These are phyloP conservation scores for Russula abietina DNA, from an alignment of 768 basidiomycete genomes.

Conservation along the genomic window DNA sequence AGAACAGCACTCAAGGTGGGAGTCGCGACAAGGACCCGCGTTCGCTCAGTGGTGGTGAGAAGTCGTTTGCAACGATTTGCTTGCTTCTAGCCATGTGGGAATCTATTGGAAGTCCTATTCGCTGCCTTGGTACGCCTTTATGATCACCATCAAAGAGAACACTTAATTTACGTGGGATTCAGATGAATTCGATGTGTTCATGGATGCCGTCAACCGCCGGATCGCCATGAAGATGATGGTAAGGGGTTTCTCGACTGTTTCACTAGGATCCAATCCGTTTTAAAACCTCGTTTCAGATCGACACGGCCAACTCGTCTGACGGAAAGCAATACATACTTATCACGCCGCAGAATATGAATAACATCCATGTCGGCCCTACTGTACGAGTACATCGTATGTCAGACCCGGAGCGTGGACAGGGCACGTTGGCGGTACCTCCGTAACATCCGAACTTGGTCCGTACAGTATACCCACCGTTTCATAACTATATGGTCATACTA, in stretches of 20 bases:
- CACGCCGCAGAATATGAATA: conserved; percentile 91
- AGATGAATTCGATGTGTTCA: conserved; percentile 99
- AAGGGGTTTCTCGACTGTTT: conserved; percentile 25
- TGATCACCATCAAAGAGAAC: background rate
- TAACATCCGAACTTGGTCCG: background rate
- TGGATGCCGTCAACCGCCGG: conserved; percentile 88
- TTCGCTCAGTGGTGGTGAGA: conserved; percentile 88
- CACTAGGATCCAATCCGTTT: background rate
- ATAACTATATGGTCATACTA: background rate
- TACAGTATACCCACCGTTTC: background rate
- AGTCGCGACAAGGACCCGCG: conserved; percentile 74
- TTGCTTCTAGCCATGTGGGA: conserved; percentile 94
- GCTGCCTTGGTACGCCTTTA: conserved; percentile 67
- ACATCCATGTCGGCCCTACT: conserved; percentile 55
- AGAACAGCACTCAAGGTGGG: conserved; percentile 50
- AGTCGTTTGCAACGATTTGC: conserved; percentile 95
- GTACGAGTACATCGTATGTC: conserved; percentile 74
- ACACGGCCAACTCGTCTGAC: conserved; percentile 80
- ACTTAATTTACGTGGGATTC: conserved; percentile 6
- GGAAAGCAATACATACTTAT: conserved; percentile 93
- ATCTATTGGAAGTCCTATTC: conserved; percentile 85
- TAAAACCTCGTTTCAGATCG: conserved; percentile 48
- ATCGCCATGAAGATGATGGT: conserved; percentile 97
- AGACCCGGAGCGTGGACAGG: conserved; percentile 70
- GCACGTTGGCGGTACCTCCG: conserved; percentile 32